phyloP scores from a whole-genome alignment of 495 filamentous ascomycete species.

The Pseudevernia furfuracea region DNA sequence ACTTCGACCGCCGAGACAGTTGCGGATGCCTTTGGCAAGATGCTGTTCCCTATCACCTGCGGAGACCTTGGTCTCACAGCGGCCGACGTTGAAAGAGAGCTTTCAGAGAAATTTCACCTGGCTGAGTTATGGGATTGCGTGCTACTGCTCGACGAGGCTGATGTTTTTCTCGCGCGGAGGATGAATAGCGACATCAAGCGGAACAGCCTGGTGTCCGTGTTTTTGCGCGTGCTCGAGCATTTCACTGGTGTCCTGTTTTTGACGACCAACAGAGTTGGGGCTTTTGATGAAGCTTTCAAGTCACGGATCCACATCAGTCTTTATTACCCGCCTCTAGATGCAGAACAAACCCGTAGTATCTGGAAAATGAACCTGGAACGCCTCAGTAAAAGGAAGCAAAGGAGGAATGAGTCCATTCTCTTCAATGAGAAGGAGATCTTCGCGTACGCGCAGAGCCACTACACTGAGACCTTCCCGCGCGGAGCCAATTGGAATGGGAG shows the following conservation, averaged over 20 bases:
- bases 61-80: constrained; percentile 16
- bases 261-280: constrained; percentile 45
- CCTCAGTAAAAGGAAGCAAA: background rate
- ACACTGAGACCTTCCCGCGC: too few relatives aligned
- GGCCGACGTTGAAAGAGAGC: constrained; percentile 23
- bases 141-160: constrained; percentile 56
- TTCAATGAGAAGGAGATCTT: too few relatives aligned
- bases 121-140: constrained; percentile 31
- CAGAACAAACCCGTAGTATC: constrained; percentile 7
- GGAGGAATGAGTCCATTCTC: too few relatives aligned
- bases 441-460: too few relatives aligned
- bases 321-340: constrained; percentile 9
- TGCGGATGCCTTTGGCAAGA: constrained; percentile 28
- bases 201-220: constrained; percentile 34
- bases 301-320: constrained; percentile 41
- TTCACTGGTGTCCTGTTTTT: constrained; percentile 50
- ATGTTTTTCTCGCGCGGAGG: constrained; percentile 56
- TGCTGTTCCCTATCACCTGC: constrained; percentile 31
- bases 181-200: constrained; percentile 28
- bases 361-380: constrained; percentile 4
- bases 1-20: constrained; percentile 34
- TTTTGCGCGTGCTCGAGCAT: constrained; percentile 47
- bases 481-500: constrained; percentile 40
- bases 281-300: constrained; percentile 43
- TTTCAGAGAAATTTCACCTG: constrained; percentile 36